A percentile compares a stretch with the other conserved stretches of the same genome.
These are phyloP conservation scores for Diaporthe humulicola DNA, from an alignment of 2,329 filamentous ascomycete genomes.

Conservation along the genomic window DNA sequence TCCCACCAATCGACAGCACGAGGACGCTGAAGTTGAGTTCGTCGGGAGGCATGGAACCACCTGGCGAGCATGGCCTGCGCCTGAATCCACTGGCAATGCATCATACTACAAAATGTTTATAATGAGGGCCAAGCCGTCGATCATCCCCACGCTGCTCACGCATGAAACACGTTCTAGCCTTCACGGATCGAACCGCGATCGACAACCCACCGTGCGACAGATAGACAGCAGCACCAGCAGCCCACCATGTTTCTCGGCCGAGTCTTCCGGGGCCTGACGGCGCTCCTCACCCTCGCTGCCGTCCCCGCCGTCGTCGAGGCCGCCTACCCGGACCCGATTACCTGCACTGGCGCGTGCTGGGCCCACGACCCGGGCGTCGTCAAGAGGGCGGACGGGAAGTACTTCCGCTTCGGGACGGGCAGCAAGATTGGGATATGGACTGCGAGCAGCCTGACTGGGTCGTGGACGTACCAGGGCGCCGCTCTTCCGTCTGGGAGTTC, in stretches of 20 bases:
- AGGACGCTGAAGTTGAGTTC: neutral
- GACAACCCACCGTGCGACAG: neutral
- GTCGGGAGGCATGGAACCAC: neutral
- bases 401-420: slow-evolving; percentile 55
- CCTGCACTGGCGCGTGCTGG: slow-evolving; percentile 53
- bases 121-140: slow-evolving; percentile 12
- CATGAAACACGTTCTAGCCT: neutral
- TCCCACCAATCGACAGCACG: slow-evolving; percentile 25
- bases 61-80: neutral
- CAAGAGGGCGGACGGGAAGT: slow-evolving; percentile 53
- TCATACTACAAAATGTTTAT: neutral
- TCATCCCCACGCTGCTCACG: neutral
- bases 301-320: slow-evolving; percentile 39
- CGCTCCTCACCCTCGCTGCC: slow-evolving; percentile 36
- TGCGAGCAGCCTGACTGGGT: slow-evolving; percentile 49
- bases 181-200: slow-evolving; percentile 12
- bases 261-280: slow-evolving; percentile 8
- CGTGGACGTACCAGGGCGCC: slow-evolving; percentile 58
- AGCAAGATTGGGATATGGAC: slow-evolving; percentile 52
- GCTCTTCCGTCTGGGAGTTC: slow-evolving; percentile 54
- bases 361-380: slow-evolving; percentile 54
- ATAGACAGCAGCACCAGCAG: neutral
- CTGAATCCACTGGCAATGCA: neutral
- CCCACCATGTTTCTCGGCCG: slow-evolving; percentile 28
- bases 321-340: slow-evolving; percentile 49